Evolutionary conservation across 441 rosid genomes (phyloP).

Genomic region (Hypseocharis bilobata): DNA sequence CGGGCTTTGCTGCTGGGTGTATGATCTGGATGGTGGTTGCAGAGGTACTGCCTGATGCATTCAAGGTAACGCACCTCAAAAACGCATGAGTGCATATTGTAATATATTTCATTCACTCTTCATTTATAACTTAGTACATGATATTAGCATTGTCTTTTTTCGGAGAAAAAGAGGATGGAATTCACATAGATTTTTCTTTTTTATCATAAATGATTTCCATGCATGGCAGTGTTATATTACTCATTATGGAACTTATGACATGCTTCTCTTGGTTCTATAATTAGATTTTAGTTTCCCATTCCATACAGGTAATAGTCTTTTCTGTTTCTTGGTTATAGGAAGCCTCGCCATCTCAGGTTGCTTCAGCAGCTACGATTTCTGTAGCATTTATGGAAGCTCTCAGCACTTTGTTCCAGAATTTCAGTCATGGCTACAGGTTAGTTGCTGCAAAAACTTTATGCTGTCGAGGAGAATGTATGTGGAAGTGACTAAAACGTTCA

Average conservation of each 20-base stretch:
- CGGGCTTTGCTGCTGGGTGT: constrained; percentile 99
- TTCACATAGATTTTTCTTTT: not conserved
- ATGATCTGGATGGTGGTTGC: constrained; percentile 99
- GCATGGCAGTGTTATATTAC: not conserved
- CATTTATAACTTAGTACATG: not conserved
- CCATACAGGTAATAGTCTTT: not conserved
- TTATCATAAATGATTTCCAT: not conserved
- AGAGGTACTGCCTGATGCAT: constrained; percentile 97
- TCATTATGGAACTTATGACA: not conserved
- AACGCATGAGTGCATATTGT: not conserved
- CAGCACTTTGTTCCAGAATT: constrained; percentile 62
- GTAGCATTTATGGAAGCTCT: constrained; percentile 97
- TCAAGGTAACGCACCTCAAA: constrained; percentile 48
- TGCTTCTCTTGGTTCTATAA: no score
- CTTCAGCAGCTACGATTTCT: constrained; percentile 83
- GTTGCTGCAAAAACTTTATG: constrained; percentile 18
- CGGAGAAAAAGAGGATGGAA: not conserved
- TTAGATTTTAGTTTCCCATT: not conserved
- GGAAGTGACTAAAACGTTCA: not conserved
- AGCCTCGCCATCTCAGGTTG: constrained; percentile 87
- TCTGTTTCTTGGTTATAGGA: constrained; percentile 39
- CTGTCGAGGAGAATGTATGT: constrained; percentile 14
- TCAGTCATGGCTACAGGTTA: constrained; percentile 83
- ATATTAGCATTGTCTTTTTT: not conserved
- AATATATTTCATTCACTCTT: not conserved